phyloP scores from a whole-genome alignment of 345 rosid genomes.

The Psidium friedrichsthalianum region DNA sequence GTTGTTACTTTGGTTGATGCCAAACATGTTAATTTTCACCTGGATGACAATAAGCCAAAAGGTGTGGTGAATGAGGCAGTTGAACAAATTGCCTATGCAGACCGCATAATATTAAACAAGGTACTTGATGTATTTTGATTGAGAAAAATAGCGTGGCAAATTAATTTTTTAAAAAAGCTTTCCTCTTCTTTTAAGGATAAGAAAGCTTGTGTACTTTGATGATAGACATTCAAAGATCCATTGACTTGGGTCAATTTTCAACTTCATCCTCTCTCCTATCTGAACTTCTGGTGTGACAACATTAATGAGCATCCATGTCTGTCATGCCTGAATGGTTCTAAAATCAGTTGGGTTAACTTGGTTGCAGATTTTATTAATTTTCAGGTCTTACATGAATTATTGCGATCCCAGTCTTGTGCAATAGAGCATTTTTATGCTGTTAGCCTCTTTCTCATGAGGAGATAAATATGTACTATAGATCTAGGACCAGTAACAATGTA shows the following conservation, averaged over 20 bases:
- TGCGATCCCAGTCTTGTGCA: neutral
- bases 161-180: neutral
- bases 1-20: constrained; percentile 96
- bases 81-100: constrained; percentile 98
- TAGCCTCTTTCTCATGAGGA: neutral
- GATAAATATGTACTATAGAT: neutral
- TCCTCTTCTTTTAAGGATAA: neutral
- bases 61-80: constrained; percentile 96
- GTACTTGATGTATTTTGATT: constrained; percentile 10
- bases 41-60: constrained; percentile 77
- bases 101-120: constrained; percentile 84
- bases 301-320: neutral
- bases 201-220: neutral
- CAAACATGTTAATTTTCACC: constrained; percentile 77
- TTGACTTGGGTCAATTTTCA: neutral
- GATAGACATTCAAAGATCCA: neutral
- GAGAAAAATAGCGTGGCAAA: neutral
- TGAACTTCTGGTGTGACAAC: neutral
- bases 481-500: neutral
- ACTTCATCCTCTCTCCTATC: neutral
- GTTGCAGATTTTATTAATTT: neutral
- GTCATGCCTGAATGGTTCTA: neutral
- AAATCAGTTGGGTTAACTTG: neutral
- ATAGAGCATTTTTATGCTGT: neutral
- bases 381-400: neutral